Percentiles rank a stretch among this genome's conserved stretches.
Evolutionary conservation across 106 monocot species (phyloP).

Genomic region (Hemerocallis citrina): DNA sequence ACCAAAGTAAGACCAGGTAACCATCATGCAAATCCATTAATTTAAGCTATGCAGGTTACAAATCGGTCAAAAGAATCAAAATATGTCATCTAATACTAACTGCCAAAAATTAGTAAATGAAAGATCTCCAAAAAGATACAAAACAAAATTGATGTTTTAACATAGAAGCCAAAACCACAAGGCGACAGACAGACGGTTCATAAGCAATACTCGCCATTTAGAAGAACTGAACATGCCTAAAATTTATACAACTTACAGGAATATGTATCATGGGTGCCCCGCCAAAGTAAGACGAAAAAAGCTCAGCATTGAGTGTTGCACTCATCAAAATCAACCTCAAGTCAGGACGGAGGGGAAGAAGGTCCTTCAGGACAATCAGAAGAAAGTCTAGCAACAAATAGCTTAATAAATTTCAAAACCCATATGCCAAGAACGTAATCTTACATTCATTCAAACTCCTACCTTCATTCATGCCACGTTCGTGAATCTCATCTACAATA

Average conservation of each 20-base stretch:
- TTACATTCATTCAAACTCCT: not conserved
- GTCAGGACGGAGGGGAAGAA: conserved; percentile 88
- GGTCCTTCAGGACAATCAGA: conserved; percentile 93
- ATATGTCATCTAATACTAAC: too few species aligned
- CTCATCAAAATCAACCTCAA: conserved; percentile 92
- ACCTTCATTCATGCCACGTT: conserved; percentile 99
- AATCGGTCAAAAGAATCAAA: too few species aligned
- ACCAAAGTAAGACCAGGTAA: too few species aligned
- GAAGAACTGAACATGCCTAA: not conserved
- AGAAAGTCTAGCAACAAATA: conserved; percentile 68
- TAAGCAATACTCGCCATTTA: not conserved
- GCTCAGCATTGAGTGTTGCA: conserved; percentile 98
- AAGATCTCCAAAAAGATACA: not conserved
- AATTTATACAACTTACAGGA: conserved; percentile 53
- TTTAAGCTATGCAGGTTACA: too few species aligned
- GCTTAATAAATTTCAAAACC: conserved; percentile 1
- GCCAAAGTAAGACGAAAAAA: conserved; percentile 95
- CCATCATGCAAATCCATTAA: too few species aligned
- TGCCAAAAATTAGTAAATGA: not conserved
- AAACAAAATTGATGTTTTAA: not conserved
- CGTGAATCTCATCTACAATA: conserved; percentile 99
- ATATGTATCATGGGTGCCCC: conserved; percentile 93
- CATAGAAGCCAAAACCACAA: not conserved
- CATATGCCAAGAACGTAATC: not conserved
- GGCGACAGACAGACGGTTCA: not conserved